Base-by-base conservation (phyloP, 192 early-diverging fungal species). In the Coemansia sp. region DNA sequence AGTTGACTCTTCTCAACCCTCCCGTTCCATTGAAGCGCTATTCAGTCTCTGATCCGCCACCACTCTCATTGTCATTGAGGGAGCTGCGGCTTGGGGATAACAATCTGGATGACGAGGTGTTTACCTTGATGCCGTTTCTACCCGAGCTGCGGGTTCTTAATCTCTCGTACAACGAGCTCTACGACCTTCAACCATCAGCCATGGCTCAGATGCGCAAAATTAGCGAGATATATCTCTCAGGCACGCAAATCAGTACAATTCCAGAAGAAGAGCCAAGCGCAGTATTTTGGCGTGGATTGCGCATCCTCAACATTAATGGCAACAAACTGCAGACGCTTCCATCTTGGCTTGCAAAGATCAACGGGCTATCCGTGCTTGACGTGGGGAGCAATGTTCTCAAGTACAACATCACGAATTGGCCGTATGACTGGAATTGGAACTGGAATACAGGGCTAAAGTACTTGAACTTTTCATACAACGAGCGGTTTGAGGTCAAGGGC, bases 401-500 rank as follows among this genome's bases (percentile, higher is more conserved):
- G 82, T 96, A 95, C 76, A 96, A 96, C 68, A 93, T 95, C 62
- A 87, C 92, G 45, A 96, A 96, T 75, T 96, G 94, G 93, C 92
- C 90, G 13, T 95, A 92, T 72, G 95, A 96, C 69, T 96, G 95
- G 95, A 96, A 96, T 71, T 96, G 95, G 93, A 95, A 94, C 71
- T 94, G 93, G 92, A 96, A 96, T 68, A 77, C 93, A 40, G 90
- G 90, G 15, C 85, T 96, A 18, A 90, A 90, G 72, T 96, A 94
- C 56, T 85, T 96, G 22, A 94, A 95, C 69, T 84, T 96, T 63
- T 95, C 94, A 8, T 93, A 94, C 61, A 96, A 96, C 72, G 91
- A 93, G 68, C 80, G 93, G 47, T 78, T 96, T 37, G 92, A 94
- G 77, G 95, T 96, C 76, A 93, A 93, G 65, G 87, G 81, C 58